phyloP scores from a whole-genome alignment of 1,139 yeast species.

The Saccharomyces hybrid region DNA sequence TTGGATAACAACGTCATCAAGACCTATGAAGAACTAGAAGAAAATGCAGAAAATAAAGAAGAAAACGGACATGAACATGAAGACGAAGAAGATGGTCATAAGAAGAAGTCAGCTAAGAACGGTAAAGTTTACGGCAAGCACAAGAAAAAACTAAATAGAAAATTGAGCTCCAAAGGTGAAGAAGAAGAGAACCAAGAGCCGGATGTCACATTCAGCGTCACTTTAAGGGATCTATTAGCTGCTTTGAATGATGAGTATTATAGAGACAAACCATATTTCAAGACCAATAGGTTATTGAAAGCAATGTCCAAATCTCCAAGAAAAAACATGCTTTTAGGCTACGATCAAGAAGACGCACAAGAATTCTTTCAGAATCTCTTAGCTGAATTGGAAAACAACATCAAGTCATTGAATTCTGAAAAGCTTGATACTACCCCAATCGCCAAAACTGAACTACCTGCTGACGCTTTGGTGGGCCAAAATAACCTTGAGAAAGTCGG shows the following conservation, averaged over 20 bases:
- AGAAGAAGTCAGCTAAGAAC: conserved; percentile 1
- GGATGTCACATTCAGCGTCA: conserved; percentile 42
- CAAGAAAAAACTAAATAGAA: conserved; percentile 13
- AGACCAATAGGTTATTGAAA: conserved; percentile 55
- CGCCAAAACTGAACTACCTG: conserved; percentile 28
- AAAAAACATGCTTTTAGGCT: conserved; percentile 67
- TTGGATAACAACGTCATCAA: conserved; percentile 45
- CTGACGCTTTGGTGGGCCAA: conserved; percentile 39
- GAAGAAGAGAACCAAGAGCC: conserved; percentile 23
- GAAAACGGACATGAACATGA: conserved; percentile 4
- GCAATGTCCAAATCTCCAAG: conserved; percentile 76
- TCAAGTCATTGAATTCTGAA: conserved; percentile 18
- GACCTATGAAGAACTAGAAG: conserved; percentile 32
- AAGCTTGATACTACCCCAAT: conserved; percentile 22
- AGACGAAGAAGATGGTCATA: conserved; percentile 1
- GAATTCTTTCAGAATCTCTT: conserved; percentile 82
- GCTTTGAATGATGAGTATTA: conserved; percentile 50
- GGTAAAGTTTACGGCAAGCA: conserved; percentile 18
- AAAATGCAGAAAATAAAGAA: conserved; percentile 20
- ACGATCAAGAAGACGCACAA: conserved; percentile 92
- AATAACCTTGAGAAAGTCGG: conserved; percentile 50
- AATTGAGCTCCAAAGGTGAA: conserved; percentile 11
- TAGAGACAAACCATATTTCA: conserved; percentile 49
- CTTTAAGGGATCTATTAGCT: conserved; percentile 44
- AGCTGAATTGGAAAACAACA: conserved; percentile 63